A percentile compares a stretch with the other conserved stretches of the same genome.
Evolutionary conservation across 2,329 filamentous ascomycete species (phyloP).

Genomic region (Sclerotinia spermophila): DNA sequence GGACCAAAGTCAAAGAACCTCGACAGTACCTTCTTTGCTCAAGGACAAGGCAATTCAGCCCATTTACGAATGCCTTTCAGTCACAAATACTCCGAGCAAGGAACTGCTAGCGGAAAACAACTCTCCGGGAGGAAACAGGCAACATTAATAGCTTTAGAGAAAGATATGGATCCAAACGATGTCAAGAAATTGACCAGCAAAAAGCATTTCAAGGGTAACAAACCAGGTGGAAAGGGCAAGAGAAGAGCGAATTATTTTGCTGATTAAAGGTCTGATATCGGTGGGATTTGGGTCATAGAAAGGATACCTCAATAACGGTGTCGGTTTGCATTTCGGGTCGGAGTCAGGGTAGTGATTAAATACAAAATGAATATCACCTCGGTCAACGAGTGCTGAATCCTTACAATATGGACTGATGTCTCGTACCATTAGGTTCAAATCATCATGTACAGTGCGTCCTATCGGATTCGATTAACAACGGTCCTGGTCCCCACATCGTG

Average conservation of each 20-base stretch:
- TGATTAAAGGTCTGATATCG: conserved; percentile 28
- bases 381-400: neutral
- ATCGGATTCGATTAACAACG: neutral
- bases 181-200: conserved; percentile 65
- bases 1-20: conserved; percentile 73
- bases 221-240: conserved; percentile 51
- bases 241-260: conserved; percentile 39
- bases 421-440: neutral
- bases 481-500: neutral
- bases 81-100: conserved; percentile 84
- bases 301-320: conserved; percentile 18
- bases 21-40: conserved; percentile 86
- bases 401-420: neutral
- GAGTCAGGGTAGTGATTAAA: conserved; percentile 13
- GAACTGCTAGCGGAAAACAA: conserved; percentile 59
- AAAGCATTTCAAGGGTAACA: conserved; percentile 90
- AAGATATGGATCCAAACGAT: conserved; percentile 78
- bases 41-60: conserved; percentile 57
- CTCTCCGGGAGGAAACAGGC: conserved; percentile 80
- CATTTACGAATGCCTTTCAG: conserved; percentile 80
- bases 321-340: conserved; percentile 6
- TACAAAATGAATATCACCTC: conserved; percentile 5
- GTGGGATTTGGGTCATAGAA: conserved; percentile 12
- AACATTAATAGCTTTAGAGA: conserved; percentile 77
- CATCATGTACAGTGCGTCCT: neutral